phyloP scores from a whole-genome alignment of 306 rosid species.

The Calophaca sinica region DNA sequence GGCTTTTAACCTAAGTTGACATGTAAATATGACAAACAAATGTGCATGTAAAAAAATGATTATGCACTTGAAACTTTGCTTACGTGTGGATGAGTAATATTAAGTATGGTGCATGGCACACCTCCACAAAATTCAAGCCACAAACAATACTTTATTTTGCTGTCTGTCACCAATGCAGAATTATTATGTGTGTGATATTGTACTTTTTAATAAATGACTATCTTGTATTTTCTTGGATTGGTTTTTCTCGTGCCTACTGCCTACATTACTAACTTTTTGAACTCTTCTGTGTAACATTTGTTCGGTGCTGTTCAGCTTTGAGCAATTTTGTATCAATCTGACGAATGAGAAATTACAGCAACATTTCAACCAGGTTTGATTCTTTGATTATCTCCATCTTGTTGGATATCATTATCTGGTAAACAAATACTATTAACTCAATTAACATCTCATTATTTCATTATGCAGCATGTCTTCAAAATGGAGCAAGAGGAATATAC shows the following conservation, averaged over 20 bases:
- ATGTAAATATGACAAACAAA: too few relatives aligned
- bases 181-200: background rate
- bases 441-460: conserved; percentile 24
- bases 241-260: conserved; percentile 2
- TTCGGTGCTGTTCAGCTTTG: conserved; percentile 71
- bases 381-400: conserved; percentile 33
- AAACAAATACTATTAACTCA: conserved; percentile 35
- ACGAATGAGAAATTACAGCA: conserved; percentile 99
- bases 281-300: conserved; percentile 7
- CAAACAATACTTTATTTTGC: too few relatives aligned
- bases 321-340: conserved; percentile 97
- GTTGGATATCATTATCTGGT: conserved; percentile 39
- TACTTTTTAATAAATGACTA: background rate
- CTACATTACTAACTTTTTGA: conserved; percentile 27
- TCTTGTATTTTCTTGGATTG: conserved; percentile 6
- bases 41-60: too few relatives aligned
- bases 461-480: conserved; percentile 92
- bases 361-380: conserved; percentile 94
- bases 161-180: too few relatives aligned
- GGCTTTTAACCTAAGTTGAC: too few relatives aligned
- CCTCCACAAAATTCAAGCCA: too few relatives aligned
- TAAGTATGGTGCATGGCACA: too few relatives aligned
- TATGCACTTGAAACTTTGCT: too few relatives aligned
- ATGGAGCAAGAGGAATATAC: conserved; percentile 99
- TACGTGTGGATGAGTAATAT: too few relatives aligned